Percentiles rank a stretch among this genome's conserved stretches.
Conservation (phyloP, 768 basidiomycete genomes). For the Coprinellus micaceus region DNA sequence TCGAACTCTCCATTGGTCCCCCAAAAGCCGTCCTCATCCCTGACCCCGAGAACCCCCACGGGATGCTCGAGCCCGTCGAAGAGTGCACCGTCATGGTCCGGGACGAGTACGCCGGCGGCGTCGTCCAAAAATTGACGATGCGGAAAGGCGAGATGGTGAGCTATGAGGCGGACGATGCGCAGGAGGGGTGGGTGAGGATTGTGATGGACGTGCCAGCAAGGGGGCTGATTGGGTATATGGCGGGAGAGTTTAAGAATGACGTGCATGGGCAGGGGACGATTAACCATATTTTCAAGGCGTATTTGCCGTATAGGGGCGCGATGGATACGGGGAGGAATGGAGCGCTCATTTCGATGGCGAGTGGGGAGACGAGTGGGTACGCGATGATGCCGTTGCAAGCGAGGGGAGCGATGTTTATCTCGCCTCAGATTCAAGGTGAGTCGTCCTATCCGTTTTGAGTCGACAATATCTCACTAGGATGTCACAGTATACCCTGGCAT, state of each 20-base stretch:
- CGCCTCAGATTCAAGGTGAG: conserved; percentile 39
- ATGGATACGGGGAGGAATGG: conserved; percentile 48
- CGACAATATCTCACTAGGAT: not conserved
- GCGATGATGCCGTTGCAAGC: conserved; percentile 49
- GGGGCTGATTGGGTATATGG: conserved; percentile 50
- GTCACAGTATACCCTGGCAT: conserved; percentile 45
- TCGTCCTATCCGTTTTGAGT: not conserved
- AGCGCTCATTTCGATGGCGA: conserved; percentile 43
- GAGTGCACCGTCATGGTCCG: conserved; percentile 42
- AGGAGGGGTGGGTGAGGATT: conserved; percentile 45
- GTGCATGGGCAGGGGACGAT: conserved; percentile 51
- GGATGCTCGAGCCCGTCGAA: conserved; percentile 45
- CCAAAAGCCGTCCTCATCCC: conserved; percentile 50
- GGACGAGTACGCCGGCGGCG: conserved; percentile 44
- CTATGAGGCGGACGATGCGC: conserved; percentile 40
- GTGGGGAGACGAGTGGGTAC: conserved; percentile 44
- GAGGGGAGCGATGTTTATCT: conserved; percentile 43
- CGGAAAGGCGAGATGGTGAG: conserved; percentile 45
- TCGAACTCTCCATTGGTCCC: conserved; percentile 42
- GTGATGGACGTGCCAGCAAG: conserved; percentile 47
- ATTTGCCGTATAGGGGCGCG: conserved; percentile 39
- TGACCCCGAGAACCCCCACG: conserved; percentile 29
- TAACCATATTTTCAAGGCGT: conserved; percentile 50
- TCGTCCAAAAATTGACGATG: conserved; percentile 51
- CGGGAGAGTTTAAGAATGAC: conserved; percentile 50